These are phyloP conservation scores for Fusarium nisikadoi DNA, from an alignment of 2,329 filamentous ascomycete genomes.

Conservation along the genomic window DNA sequence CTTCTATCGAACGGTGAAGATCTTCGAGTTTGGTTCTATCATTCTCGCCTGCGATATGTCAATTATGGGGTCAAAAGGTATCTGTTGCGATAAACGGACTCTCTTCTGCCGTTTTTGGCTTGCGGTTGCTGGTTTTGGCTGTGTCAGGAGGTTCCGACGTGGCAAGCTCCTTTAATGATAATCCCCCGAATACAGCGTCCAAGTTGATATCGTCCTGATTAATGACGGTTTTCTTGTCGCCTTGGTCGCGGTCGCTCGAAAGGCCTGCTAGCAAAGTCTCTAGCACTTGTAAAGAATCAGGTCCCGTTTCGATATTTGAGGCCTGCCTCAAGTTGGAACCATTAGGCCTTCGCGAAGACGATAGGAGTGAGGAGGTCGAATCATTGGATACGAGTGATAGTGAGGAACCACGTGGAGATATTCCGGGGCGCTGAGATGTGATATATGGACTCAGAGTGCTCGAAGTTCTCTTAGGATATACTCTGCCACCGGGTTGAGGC, in stretches of 20 bases:
- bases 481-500: slow-evolving; percentile 71
- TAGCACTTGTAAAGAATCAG: slow-evolving; percentile 78
- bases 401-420: slow-evolving; percentile 79
- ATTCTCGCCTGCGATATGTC: slow-evolving; percentile 68
- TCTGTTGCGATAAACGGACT: slow-evolving; percentile 62
- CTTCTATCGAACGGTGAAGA: slow-evolving; percentile 86
- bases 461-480: slow-evolving; percentile 73
- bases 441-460: slow-evolving; percentile 75
- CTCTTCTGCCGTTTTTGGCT: slow-evolving; percentile 74
- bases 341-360: slow-evolving; percentile 71
- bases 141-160: slow-evolving; percentile 46
- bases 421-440: slow-evolving; percentile 73
- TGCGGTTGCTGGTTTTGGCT: slow-evolving; percentile 50
- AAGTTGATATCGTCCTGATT: slow-evolving; percentile 67
- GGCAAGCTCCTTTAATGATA: slow-evolving; percentile 80
- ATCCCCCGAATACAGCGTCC: slow-evolving; percentile 80
- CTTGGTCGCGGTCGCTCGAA: slow-evolving; percentile 23
- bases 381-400: slow-evolving; percentile 81
- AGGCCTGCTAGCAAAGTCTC: slow-evolving; percentile 56
- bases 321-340: slow-evolving; percentile 74
- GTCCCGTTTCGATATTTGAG: slow-evolving; percentile 60
- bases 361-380: slow-evolving; percentile 79
- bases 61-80: background rate
- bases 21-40: slow-evolving; percentile 90
- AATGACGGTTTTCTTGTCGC: slow-evolving; percentile 43